Evolutionary conservation across 495 filamentous ascomycete species (phyloP).

Genomic region (Parachaetomium inaequale): DNA sequence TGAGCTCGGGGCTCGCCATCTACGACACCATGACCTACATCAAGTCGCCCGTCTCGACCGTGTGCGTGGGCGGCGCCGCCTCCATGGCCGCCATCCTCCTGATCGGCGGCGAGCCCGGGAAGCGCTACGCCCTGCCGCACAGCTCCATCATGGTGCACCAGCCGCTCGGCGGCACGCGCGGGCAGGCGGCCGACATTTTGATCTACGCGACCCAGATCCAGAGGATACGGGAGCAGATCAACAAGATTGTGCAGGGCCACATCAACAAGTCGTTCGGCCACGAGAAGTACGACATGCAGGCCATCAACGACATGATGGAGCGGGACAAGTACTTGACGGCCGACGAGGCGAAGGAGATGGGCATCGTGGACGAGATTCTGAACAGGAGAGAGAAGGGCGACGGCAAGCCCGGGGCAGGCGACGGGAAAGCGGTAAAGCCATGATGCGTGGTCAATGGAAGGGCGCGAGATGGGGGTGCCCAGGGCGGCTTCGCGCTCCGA

Average conservation of each 20-base stretch:
- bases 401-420: slow-evolving; percentile 22
- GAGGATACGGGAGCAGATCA: slow-evolving; percentile 76
- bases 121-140: slow-evolving; percentile 85
- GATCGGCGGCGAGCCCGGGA: slow-evolving; percentile 78
- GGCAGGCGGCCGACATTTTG: slow-evolving; percentile 87
- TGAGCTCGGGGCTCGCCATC: slow-evolving; percentile 91
- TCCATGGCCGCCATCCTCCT: slow-evolving; percentile 91
- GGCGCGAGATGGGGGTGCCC: not conserved
- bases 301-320: slow-evolving; percentile 94
- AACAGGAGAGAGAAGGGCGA: slow-evolving; percentile 43
- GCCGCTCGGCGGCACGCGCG: slow-evolving; percentile 84
- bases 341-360: slow-evolving; percentile 80
- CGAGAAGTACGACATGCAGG: slow-evolving; percentile 60
- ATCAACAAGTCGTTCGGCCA: slow-evolving; percentile 67
- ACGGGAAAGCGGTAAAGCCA: slow-evolving; percentile 23
- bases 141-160: slow-evolving; percentile 96
- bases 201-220: slow-evolving; percentile 98
- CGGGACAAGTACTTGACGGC: slow-evolving; percentile 91
- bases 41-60: slow-evolving; percentile 82
- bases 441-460: slow-evolving; percentile 16
- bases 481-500: not conserved
- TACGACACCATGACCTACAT: slow-evolving; percentile 99
- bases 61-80: slow-evolving; percentile 91
- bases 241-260: slow-evolving; percentile 84
- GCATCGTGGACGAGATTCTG: slow-evolving; percentile 87